phyloP scores from a whole-genome alignment of 1,284 basidiomycete species.

The Heterobasidion occidentale region DNA sequence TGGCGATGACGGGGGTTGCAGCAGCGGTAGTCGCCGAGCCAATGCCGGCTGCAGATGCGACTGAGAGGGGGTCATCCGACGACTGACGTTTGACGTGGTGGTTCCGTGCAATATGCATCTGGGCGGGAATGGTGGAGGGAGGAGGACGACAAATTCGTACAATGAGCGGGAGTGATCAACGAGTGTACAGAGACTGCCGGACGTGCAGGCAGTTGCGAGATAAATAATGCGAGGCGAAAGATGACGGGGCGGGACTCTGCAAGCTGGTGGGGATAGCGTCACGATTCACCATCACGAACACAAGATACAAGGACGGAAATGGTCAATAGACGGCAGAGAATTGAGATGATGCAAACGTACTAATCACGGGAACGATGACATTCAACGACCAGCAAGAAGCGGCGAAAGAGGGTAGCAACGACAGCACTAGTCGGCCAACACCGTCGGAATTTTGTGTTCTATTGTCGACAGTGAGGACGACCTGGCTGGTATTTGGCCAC shows the following conservation, averaged over 20 bases:
- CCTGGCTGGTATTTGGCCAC: background rate
- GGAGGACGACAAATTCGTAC: slow-evolving; percentile 9
- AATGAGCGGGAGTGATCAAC: slow-evolving; percentile 4
- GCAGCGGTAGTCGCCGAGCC: slow-evolving; percentile 8
- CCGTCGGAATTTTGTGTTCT: background rate
- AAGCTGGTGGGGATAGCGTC: no score
- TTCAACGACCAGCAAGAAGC: background rate
- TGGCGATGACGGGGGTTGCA: background rate
- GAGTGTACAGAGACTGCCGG: slow-evolving; percentile 5
- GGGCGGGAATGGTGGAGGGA: slow-evolving; percentile 3
- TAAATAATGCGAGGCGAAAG: background rate
- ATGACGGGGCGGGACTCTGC: background rate
- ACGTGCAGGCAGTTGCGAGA: background rate
- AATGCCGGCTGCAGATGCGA: slow-evolving; percentile 10
- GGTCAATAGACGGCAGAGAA: background rate
- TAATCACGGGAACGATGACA: background rate
- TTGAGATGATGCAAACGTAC: background rate
- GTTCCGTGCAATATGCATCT: slow-evolving; percentile 15
- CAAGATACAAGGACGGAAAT: no score
- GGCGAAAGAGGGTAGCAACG: background rate
- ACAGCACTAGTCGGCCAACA: background rate
- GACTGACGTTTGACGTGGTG: slow-evolving; percentile 13
- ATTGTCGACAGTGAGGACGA: background rate
- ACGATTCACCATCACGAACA: no score
- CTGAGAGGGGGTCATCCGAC: background rate